Base-by-base conservation (phyloP, 2,329 filamentous ascomycete species). In the Aureobasidium uvarum region DNA sequence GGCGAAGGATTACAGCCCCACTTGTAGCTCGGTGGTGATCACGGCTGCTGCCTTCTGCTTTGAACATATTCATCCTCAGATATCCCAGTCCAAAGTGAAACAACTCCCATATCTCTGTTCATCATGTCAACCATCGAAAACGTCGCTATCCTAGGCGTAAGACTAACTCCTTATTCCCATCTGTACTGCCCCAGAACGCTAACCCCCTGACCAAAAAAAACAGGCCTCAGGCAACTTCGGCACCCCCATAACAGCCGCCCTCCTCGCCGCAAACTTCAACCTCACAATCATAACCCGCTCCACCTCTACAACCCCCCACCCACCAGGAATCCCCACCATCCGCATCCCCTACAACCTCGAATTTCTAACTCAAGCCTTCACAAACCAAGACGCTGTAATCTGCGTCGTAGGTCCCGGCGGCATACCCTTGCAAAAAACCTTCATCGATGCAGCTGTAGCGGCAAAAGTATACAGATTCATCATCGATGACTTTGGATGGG, bases 231-330 rank as follows among this genome's bases (percentile, higher is more conserved):
- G 70, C 59, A 69, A 69, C 56, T 67, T 70, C 38, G 70, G 70
- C 46, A 67, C 54, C 3, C 68, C 69, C n/a, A 69, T 70, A 16
- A 67, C 66, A 2, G 31, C 50, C 6, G 67, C 68, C 33, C 67
- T 71, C 2, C 18, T 43, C 14, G 14, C 28, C 13, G 62, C 68
- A 33, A 39, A 33, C n/a, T 83, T 86, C 74, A 76, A 79, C 65
- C 74, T 86, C 54, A 83, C 82, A 7, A 77, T 83, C 43, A 78
- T 87, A 55, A 81, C 80, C 5, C 83, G 85, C 25, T 39, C 67
- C 10, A 69, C 74, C 48, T 82, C 80, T 3, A 72, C 62, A 28
- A 74, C 75, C 31, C 74, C 72, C n/a, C 77, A 78, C 50, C 66
- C 67, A 2, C 10, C 43, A 1, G 25, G 7, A 18, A 55, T 68